Conservation (phyloP, 495 filamentous ascomycete genomes). For the Podospora conica region DNA sequence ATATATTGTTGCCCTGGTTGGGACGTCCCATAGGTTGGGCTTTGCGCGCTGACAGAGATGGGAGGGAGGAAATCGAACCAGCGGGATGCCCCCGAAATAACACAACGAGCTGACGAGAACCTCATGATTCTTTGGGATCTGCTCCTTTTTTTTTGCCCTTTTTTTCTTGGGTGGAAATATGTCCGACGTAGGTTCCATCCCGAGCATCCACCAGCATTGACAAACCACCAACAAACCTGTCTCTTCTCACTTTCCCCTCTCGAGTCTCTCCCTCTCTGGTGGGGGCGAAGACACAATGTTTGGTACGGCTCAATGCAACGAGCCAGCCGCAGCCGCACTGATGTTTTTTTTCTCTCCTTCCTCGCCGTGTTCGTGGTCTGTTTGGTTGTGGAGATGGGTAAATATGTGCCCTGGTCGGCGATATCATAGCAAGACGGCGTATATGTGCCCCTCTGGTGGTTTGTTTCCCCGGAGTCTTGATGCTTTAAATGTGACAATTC, state of each 20-base stretch:
- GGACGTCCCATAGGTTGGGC: background rate
- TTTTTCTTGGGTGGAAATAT: no score
- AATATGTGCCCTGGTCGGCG: background rate
- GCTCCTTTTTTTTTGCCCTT: background rate
- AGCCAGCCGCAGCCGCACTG: background rate
- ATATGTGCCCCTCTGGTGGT: background rate
- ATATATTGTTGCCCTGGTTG: background rate
- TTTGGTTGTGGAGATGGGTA: background rate
- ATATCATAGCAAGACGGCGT: background rate
- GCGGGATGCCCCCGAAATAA: background rate
- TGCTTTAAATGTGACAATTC: background rate
- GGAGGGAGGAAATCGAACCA: background rate
- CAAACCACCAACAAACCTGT: background rate
- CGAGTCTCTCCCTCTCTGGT: background rate
- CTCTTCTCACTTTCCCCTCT: background rate
- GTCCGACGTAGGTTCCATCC: conserved; percentile 14
- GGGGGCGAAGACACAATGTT: background rate
- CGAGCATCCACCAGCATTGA: background rate
- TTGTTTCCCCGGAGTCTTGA: background rate
- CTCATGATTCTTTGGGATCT: background rate
- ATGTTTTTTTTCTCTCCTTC: background rate
- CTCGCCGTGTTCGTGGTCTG: background rate
- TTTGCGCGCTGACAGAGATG: background rate
- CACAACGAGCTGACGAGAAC: background rate
- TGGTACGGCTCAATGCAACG: conserved; percentile 12